Evolutionary conservation across 2,329 filamentous ascomycete species (phyloP), one percentile per base, ranked within the genome.

Genomic region (Tolypocladium endophyticum): DNA sequence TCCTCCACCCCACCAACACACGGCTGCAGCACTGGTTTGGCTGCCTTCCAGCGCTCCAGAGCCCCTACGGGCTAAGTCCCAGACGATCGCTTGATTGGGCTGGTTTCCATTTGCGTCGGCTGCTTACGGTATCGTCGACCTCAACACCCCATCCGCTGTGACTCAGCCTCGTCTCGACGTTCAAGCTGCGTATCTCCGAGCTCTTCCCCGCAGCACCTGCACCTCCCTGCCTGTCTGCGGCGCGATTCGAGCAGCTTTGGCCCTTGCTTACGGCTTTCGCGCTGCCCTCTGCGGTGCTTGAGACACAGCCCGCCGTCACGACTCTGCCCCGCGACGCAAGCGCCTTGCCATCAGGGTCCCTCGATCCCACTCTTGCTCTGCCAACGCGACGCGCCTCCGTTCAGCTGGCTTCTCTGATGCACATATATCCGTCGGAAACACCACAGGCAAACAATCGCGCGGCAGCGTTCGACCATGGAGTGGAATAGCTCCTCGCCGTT

Each of bases 401-500:
- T 35, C 30, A n/a, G 4, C 50, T 11, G 30, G 50, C 28, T 54
- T 14, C 30, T 35, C 33, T 35, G 3, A 35, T 54, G 30, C 50
- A 16, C 50, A 16, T 35, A 4, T 16, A 30, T 23, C 30, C 20
- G 20, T 36, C 20, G 9, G 3, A 23, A 3, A 28, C 8, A 20
- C 23, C 39, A 39, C 20, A 25, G 39, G 36, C 28, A n/a, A 20
- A 41, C 23, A 41, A 28, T 28, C 5, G 35, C 36, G 43, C 23
- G 28, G 23, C 36, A 38, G 47, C 28, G 23, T 41, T 36, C 60
- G 55, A 64, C 41, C 63, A 87, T 87, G 84, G 83, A 84, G 64
- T 87, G 87, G 74, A 85, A 87, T 72, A 84, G 81, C 76, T 82
- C 83, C 38, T 84, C 83, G 59, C 82, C 83, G 60, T 87, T 82